A percentile compares a stretch with the other conserved stretches of the same genome.
These are phyloP conservation scores for Elsinoe australis DNA, from an alignment of 2,329 filamentous ascomycete species.

Conservation along the genomic window DNA sequence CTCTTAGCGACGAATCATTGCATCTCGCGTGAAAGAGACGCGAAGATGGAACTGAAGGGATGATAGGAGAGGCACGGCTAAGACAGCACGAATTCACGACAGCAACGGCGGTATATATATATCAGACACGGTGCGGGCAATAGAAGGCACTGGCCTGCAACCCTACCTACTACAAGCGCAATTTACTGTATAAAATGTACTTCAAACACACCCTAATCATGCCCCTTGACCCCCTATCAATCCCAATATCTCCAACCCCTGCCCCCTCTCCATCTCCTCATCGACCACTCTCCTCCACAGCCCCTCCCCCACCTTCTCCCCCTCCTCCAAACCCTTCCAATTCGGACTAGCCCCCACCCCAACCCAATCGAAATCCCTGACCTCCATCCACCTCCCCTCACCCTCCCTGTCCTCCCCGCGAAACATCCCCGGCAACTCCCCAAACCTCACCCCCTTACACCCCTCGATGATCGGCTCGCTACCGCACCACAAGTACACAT, in stretches of 20 bases:
- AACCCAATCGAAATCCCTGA: constrained; percentile 98
- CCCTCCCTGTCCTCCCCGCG: constrained; percentile 25
- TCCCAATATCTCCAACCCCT: neutral
- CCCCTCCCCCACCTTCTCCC: constrained; percentile 30
- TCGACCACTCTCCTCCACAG: constrained; percentile 17
- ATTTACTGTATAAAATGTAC: constrained; percentile 7
- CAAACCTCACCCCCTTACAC: constrained; percentile 70
- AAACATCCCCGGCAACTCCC: constrained; percentile 54
- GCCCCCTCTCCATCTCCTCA: neutral
- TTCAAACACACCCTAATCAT: too few species aligned
- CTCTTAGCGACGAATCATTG: neutral
- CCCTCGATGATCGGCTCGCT: constrained; percentile 93
- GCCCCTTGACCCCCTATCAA: neutral
- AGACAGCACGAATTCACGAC: constrained; percentile 10
- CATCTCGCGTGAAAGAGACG: too few species aligned
- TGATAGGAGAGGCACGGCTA: neutral
- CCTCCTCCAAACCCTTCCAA: constrained; percentile 62
- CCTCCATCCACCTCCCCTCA: constrained; percentile 73
- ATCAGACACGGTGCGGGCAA: neutral
- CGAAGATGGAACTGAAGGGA: neutral
- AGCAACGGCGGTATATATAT: constrained; percentile 8
- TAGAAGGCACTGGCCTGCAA: constrained; percentile 7
- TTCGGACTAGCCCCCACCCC: constrained; percentile 80
- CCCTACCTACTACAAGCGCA: neutral
- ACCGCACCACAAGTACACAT: constrained; percentile 72